Conservation (phyloP, 345 rosid species). For the Lenwebbia sp. region DNA sequence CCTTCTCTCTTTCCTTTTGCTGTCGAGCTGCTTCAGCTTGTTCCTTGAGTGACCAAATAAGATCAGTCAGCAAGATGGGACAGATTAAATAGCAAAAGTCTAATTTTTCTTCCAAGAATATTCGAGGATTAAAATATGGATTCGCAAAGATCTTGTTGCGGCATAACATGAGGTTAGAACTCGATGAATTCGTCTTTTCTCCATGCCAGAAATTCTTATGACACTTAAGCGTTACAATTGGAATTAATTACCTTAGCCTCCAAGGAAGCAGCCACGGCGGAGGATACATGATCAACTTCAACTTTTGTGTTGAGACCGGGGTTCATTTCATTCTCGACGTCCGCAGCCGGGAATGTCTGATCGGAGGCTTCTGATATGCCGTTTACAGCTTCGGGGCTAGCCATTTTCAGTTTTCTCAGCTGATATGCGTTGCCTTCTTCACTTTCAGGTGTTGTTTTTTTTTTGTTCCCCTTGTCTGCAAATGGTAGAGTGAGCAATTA, state of each 20-base stretch:
- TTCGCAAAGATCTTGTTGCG: background rate
- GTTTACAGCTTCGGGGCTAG: background rate
- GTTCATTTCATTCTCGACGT: background rate
- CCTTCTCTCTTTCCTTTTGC: conserved; percentile 1
- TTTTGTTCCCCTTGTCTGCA: background rate
- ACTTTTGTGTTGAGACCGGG: background rate
- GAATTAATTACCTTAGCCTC: background rate
- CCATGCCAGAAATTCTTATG: background rate
- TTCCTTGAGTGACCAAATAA: background rate
- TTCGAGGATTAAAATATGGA: background rate
- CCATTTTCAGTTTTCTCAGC: background rate
- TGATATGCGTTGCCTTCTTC: background rate
- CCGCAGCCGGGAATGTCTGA: background rate
- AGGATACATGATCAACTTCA: background rate
- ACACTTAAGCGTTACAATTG: background rate
- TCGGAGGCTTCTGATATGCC: background rate
- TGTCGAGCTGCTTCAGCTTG: background rate
- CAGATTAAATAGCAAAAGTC: background rate
- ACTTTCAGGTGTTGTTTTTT: background rate
- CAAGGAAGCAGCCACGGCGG: background rate
- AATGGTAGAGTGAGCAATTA: background rate
- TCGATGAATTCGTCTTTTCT: background rate
- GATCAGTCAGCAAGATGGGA: background rate
- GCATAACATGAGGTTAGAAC: background rate
- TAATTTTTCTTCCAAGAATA: background rate